A percentile compares a stretch with the other conserved stretches of the same genome.
Evolutionary conservation across 495 filamentous ascomycete species (phyloP).

Genomic region (Aspergillus sclerotiicarbonarius): DNA sequence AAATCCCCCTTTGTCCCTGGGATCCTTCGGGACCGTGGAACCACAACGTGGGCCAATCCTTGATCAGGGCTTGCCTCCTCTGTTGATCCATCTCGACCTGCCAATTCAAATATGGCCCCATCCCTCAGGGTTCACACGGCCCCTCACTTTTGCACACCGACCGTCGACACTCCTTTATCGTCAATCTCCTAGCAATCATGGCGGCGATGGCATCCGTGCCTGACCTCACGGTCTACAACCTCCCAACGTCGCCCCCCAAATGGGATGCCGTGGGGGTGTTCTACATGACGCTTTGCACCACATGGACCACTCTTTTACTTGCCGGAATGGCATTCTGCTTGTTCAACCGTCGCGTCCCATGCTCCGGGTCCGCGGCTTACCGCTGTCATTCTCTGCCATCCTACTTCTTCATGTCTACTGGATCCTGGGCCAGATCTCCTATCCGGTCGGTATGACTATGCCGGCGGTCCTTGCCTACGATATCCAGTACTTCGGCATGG

Average conservation of each 20-base stretch:
- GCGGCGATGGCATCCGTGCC: background rate
- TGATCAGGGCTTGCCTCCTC: background rate
- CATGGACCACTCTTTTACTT: background rate
- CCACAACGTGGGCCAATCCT: background rate
- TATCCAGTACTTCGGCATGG: conserved; percentile 72
- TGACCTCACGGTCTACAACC: background rate
- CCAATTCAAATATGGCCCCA: background rate
- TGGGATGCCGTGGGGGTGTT: background rate
- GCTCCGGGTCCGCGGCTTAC: conserved; percentile 62
- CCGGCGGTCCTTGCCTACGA: conserved; percentile 39
- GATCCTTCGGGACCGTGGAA: background rate
- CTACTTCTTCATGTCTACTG: conserved; percentile 65
- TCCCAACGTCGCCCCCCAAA: background rate
- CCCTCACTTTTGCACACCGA: background rate
- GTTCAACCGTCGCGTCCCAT: conserved; percentile 53
- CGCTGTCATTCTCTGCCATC: conserved; percentile 57
- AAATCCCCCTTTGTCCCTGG: background rate
- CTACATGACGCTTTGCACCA: background rate
- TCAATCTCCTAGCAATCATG: background rate
- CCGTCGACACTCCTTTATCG: background rate
- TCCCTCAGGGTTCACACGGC: background rate
- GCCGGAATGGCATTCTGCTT: conserved; percentile 55
- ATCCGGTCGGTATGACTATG: conserved; percentile 56
- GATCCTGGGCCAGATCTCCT: conserved; percentile 56
- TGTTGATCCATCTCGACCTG: background rate